A percentile compares a stretch with the other conserved stretches of the same genome.
phyloP scores from a whole-genome alignment of 306 rosid genomes.

The Vigna angularis region DNA sequence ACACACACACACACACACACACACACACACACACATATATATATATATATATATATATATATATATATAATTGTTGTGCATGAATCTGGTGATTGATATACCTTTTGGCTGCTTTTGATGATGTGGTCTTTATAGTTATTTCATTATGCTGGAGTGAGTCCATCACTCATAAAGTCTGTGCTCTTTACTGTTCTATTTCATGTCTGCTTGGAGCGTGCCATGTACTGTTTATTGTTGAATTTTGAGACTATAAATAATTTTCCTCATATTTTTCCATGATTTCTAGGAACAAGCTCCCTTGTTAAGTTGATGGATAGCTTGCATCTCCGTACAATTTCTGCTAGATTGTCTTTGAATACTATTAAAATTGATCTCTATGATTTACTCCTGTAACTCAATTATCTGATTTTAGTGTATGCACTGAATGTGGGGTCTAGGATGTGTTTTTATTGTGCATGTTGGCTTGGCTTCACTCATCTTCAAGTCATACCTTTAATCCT shows the following conservation, averaged over 20 bases:
- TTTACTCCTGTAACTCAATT: neutral
- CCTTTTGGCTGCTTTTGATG: neutral
- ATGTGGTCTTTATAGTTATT: neutral
- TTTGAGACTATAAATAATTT: neutral
- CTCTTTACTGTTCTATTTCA: neutral
- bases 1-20: too few relatives aligned
- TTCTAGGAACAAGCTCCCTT: too few relatives aligned
- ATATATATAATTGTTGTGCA: neutral
- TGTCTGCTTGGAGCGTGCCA: neutral
- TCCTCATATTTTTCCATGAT: too few relatives aligned
- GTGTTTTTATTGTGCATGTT: neutral
- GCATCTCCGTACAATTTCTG: neutral
- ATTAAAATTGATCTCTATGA: neutral
- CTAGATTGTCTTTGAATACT: neutral
- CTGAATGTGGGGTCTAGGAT: neutral
- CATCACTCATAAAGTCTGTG: neutral
- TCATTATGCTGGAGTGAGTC: neutral
- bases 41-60: too few relatives aligned
- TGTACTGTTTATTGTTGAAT: neutral
- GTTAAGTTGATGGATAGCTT: neutral
- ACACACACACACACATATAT: too few relatives aligned
- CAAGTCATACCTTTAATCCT: neutral
- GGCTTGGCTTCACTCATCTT: neutral
- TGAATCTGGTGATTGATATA: neutral
- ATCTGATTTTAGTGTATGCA: neutral